Base-by-base conservation (phyloP, 345 rosid species). In the Atalantia buxifolia region DNA sequence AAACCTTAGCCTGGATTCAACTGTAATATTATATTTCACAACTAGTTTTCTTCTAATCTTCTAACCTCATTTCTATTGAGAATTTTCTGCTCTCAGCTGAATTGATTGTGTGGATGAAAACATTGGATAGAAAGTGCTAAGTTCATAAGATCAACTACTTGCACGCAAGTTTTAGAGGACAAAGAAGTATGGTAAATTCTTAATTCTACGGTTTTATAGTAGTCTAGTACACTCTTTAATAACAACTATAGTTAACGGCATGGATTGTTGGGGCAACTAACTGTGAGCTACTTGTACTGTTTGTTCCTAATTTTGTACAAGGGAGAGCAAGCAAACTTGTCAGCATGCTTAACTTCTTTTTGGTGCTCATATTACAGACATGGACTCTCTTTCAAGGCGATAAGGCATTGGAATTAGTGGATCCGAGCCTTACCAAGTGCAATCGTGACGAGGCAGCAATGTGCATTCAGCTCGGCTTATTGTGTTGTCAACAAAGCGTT, bases 401-500 rank as follows among this genome's bases (percentile, higher is more conserved):
- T 77, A 90, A 85, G 64, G 64, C 85, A 13, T 38, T 93, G 66
- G 95, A 95, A 48, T 45, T 90, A 78, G 91, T 95, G 73, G 98
- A 95, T 82, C 86, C 82, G 27, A 81, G 84, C 77, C 90, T 95
- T 42, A 79, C 75, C 63, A 86, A 70, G 80, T 92, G 72, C 89
- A 86, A 93, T 76, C 85, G 72, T 0, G 93, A 92, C 4, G 98
- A 93, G 72, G 98, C 84, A 50, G 94, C 90, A 40, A 89, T 94
- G 83, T 90, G 95, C 87, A 82, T 93, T 82, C 89, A 92, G 68
- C 81, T 95, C 60, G 98, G 98, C 22, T 77, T 95, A 80, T 79
- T 95, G 9, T 95, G 98, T 84, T 95, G 98, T 79, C 98, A 95
- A 57, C 89, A 92, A 67, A 87, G 33, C 6, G 56, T 84, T 10